These are phyloP conservation scores for Sanguinoderma infundibulare DNA, from an alignment of 1,284 basidiomycete species.

Conservation along the genomic window DNA sequence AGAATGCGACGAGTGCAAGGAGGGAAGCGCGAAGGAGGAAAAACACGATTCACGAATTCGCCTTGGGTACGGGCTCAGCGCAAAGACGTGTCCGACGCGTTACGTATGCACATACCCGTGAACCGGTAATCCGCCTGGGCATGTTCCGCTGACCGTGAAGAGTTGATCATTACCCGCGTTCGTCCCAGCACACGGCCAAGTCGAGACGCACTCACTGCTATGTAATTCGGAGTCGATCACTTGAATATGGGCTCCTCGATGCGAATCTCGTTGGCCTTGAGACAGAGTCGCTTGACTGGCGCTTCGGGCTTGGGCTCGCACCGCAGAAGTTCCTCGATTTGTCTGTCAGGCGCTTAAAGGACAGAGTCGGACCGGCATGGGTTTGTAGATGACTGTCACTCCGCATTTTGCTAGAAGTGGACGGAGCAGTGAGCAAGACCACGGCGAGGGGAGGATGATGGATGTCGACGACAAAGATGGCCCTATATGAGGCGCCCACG, in stretches of 20 bases:
- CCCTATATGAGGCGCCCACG: no score
- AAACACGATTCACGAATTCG: conserved; percentile 97
- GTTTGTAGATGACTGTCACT: conserved; percentile 19
- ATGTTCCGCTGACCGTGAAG: conserved; percentile 94
- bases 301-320: conserved; percentile 94
- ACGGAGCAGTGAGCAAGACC: neutral
- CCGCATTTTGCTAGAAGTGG: conserved; percentile 8
- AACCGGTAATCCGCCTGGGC: conserved; percentile 96
- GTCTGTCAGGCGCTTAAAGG: conserved; percentile 46
- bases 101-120: conserved; percentile 82
- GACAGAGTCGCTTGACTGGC: conserved; percentile 90
- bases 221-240: conserved; percentile 95
- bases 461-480: neutral
- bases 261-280: conserved; percentile 94
- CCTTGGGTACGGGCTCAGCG: conserved; percentile 47
- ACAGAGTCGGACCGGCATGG: neutral
- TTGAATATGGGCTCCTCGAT: conserved; percentile 98
- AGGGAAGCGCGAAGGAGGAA: no score
- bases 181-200: conserved; percentile 6
- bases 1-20: no score
- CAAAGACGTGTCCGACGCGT: neutral
- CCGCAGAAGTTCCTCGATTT: conserved; percentile 88
- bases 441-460: neutral
- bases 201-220: conserved; percentile 72
- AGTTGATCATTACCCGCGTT: conserved; percentile 49